Evolutionary conservation across 164 flowering plant genomes (phyloP).

Genomic region (Annona cherimola): DNA sequence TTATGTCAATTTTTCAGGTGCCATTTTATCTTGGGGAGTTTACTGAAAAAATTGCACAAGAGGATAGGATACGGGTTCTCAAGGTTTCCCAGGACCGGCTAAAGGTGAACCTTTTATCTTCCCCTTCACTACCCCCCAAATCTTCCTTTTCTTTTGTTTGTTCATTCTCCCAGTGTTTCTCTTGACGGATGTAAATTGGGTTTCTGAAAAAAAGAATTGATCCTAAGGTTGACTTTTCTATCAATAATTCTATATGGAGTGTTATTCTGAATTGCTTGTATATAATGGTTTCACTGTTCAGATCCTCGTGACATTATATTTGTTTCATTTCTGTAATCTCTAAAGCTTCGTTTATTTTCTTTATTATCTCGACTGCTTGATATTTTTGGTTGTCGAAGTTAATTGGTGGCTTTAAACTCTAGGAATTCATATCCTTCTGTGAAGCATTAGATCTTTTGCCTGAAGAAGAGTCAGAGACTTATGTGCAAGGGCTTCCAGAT

Average conservation of each 20-base stretch:
- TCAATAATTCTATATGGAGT: too few species aligned
- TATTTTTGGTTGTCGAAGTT: neutral
- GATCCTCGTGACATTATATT: neutral
- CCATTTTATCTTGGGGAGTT: conserved; percentile 89
- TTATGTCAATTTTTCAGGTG: conserved; percentile 39
- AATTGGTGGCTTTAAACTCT: conserved; percentile 9
- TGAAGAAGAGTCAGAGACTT: conserved; percentile 61
- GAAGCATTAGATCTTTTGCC: conserved; percentile 97
- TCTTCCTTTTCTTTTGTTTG: too few species aligned
- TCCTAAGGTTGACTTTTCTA: too few species aligned
- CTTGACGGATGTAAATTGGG: too few species aligned
- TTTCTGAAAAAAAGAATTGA: too few species aligned
- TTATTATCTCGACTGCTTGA: neutral
- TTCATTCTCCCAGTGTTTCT: too few species aligned
- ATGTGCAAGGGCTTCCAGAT: conserved; percentile 34
- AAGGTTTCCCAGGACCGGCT: conserved; percentile 65
- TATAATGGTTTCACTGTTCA: neutral
- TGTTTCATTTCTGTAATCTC: neutral
- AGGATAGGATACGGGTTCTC: conserved; percentile 57
- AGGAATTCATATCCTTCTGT: conserved; percentile 90
- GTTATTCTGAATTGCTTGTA: neutral
- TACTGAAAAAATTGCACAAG: conserved; percentile 61
- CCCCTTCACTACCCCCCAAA: too few species aligned
- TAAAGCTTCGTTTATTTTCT: neutral
- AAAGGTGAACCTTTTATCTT: conserved; percentile 46